Conservation (phyloP, 805 yeast genomes). For the Cyberlindnera bimundalis region DNA sequence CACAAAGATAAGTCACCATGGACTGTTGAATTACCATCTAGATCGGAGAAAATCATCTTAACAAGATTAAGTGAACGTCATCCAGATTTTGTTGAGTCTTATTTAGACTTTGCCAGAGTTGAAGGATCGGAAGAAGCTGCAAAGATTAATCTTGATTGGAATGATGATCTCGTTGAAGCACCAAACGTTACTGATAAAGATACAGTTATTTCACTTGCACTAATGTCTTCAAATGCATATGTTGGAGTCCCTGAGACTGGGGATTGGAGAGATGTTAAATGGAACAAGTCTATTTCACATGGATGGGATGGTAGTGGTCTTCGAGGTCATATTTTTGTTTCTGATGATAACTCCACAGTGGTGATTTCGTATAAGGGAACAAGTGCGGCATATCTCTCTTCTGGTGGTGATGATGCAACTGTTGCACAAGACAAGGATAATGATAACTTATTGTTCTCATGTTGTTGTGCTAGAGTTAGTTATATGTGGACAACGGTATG, state of each 20-base stretch:
- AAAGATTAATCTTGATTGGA: constrained; percentile 60
- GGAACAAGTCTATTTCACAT: constrained; percentile 54
- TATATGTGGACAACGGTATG: constrained; percentile 94
- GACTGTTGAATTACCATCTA: constrained; percentile 32
- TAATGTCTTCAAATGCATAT: constrained; percentile 89
- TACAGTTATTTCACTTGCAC: constrained; percentile 71
- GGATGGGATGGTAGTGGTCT: constrained; percentile 89
- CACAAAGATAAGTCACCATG: constrained; percentile 37
- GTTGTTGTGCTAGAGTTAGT: constrained; percentile 93
- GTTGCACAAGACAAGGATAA: constrained; percentile 76
- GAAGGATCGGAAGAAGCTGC: constrained; percentile 34
- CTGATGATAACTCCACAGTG: constrained; percentile 53
- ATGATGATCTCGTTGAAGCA: constrained; percentile 46
- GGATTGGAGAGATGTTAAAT: constrained; percentile 84
- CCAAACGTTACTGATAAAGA: constrained; percentile 77
- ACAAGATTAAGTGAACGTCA: constrained; percentile 42
- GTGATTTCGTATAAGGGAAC: constrained; percentile 90
- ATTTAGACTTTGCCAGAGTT: constrained; percentile 49
- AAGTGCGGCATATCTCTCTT: constrained; percentile 73
- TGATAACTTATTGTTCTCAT: constrained; percentile 85
- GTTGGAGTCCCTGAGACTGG: constrained; percentile 72
- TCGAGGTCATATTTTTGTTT: constrained; percentile 85
- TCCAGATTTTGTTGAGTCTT: constrained; percentile 66
- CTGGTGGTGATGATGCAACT: constrained; percentile 83
- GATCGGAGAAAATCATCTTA: constrained; percentile 23